These are phyloP conservation scores for Amylostereum chailletii DNA, from an alignment of 1,284 basidiomycete species.

Conservation along the genomic window DNA sequence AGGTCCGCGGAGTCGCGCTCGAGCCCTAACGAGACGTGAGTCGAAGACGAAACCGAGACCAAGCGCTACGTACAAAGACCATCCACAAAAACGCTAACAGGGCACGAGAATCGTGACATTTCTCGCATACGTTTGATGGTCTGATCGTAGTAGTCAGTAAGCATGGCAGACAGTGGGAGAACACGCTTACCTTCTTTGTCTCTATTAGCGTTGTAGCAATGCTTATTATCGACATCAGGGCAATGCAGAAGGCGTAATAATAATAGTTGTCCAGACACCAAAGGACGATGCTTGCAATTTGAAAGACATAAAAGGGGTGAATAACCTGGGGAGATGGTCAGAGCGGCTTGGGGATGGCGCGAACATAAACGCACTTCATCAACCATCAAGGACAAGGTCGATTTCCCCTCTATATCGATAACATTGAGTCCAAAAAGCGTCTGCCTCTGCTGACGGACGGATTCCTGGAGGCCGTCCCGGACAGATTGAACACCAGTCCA, in stretches of 20 bases:
- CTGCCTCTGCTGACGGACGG: constrained; percentile 55
- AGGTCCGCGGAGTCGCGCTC: constrained; percentile 72
- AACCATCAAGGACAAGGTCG: constrained; percentile 72
- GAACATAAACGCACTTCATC: constrained; percentile 64
- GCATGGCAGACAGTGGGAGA: not conserved
- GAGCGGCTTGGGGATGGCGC: not conserved
- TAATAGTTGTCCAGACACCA: constrained; percentile 96
- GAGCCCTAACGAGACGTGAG: constrained; percentile 42
- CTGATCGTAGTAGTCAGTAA: constrained; percentile 26
- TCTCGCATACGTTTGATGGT: constrained; percentile 93
- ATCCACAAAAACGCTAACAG: constrained; percentile 67
- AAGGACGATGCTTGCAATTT: constrained; percentile 90
- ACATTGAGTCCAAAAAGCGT: constrained; percentile 82
- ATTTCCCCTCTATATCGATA: constrained; percentile 89
- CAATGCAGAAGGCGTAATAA: constrained; percentile 98
- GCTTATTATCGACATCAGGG: constrained; percentile 82
- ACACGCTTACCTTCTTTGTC: constrained; percentile 67
- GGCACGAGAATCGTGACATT: constrained; percentile 90
- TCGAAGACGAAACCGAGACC: constrained; percentile 1
- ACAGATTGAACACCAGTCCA: constrained; percentile 65
- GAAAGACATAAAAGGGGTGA: constrained; percentile 97
- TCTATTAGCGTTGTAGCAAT: constrained; percentile 87
- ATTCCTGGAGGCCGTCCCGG: constrained; percentile 51
- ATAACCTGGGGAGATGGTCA: constrained; percentile 48
- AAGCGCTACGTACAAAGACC: constrained; percentile 53